These are phyloP conservation scores for Solanum appendiculatum DNA, from an alignment of 257 asterid genomes.

Conservation along the genomic window DNA sequence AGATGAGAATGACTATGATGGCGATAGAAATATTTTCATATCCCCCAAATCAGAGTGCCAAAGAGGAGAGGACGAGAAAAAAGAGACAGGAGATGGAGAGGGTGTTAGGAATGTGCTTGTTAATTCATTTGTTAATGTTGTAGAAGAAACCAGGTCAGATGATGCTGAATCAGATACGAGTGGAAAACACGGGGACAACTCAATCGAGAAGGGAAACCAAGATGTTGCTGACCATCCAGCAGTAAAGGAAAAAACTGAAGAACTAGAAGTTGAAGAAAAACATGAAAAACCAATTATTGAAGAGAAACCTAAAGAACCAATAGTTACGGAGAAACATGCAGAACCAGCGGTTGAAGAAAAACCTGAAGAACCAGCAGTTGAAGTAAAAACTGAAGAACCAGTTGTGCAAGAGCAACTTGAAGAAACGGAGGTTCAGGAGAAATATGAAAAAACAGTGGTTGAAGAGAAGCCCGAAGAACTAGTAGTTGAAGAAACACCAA, in stretches of 20 bases:
- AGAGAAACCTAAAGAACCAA: not conserved
- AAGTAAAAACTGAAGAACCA: not conserved
- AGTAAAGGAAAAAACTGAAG: not conserved
- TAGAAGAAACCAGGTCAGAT: not conserved
- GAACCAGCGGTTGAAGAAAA: not conserved
- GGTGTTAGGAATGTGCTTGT: not conserved
- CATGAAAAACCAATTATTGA: not conserved
- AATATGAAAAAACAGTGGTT: not conserved
- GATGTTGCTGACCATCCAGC: not conserved
- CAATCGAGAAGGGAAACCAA: not conserved
- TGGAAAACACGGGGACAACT: not conserved
- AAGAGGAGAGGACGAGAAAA: not conserved
- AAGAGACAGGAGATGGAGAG: not conserved
- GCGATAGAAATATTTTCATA: not conserved
- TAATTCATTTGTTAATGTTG: not conserved
- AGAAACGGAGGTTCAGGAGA: not conserved
- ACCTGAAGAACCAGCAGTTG: not conserved
- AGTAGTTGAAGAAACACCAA: not conserved
- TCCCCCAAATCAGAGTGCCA: not conserved
- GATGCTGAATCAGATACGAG: not conserved
- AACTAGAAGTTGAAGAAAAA: not conserved
- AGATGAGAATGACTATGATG: not conserved
- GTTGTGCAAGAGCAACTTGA: not conserved
- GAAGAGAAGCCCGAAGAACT: not conserved
- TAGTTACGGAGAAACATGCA: not conserved